Base-by-base conservation (phyloP, 441 rosid species). In the Sinapis alba region DNA sequence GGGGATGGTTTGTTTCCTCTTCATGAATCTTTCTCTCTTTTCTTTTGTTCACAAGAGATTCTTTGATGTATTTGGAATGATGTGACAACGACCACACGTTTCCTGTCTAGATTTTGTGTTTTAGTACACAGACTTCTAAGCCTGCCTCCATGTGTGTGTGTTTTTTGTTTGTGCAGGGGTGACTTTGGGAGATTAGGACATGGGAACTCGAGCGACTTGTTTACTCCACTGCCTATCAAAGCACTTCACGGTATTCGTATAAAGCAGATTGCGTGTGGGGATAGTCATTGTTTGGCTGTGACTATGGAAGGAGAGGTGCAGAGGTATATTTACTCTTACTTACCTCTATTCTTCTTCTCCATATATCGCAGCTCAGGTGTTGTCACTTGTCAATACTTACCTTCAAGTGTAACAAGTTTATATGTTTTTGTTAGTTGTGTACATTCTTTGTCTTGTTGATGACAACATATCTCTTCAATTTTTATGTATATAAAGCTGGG, bases 161-260 rank as follows among this genome's bases (percentile, higher is more conserved):
- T 10, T 6, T 60, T 76, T 62, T 54, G 21, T 68, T 75, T 73
- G 54, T 71, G 61, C 85, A 95, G 99, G 99, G 99, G 99, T 78
- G 99, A 95, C 77, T 93, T 95, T 66, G 99, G 99, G 81, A 90
- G 99, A 88, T 76, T 95, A 78, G 99, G 99, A 9, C 99, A 95
- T 85, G 99, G 99, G 34, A 88, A 93, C 83, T 90, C 97, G 2
- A 91, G 92, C 69, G 99, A 96, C 83, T 76, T 93, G 75, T 93
- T 96, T 84, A 90, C 91, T 77, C 99, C 99, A n/a, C 87, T 83
- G 70, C 99, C 98, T 8, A 85, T 96, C 59, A 90, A 87, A 83
- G 90, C 93, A 45, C 80, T 96, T 27, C 88, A 87, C 23, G 95
- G 98, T 73, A 20, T 91, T 75, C 87, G 62, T 84, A 89, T 95